Evolutionary conservation across 2,329 filamentous ascomycete species (phyloP).

Genomic region (Phoma sp.): DNA sequence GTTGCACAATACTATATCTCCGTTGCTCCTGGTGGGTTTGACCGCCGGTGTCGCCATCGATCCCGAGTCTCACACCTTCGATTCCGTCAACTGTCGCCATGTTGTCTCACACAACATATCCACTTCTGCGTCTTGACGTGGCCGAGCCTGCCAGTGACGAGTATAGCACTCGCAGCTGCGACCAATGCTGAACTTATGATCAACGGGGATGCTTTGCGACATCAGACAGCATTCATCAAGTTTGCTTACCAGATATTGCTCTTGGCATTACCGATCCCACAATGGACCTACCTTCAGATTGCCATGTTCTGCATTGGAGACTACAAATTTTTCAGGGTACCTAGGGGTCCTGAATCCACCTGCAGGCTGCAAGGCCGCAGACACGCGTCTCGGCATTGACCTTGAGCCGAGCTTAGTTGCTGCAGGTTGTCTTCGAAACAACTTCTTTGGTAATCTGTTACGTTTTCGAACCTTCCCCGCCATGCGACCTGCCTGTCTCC

Average conservation of each 20-base stretch:
- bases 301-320: constrained; percentile 20
- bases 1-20: constrained; percentile 17
- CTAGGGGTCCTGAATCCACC: constrained; percentile 10
- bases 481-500: constrained; percentile 34
- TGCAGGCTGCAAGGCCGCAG: constrained; percentile 13
- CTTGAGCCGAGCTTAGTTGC: constrained; percentile 27
- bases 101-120: constrained; percentile 10
- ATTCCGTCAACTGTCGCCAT: constrained; percentile 31
- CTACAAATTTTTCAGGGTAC: constrained; percentile 28
- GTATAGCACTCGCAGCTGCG: background rate
- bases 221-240: background rate
- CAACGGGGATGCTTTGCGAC: background rate
- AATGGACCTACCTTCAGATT: background rate
- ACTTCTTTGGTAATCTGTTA: constrained; percentile 42
- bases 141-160: background rate
- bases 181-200: background rate
- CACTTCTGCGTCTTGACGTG: constrained; percentile 6
- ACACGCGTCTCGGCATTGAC: constrained; percentile 27
- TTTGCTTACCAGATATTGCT: background rate
- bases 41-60: constrained; percentile 27
- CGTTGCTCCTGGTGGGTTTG: constrained; percentile 20
- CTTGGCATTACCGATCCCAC: background rate
- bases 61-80: constrained; percentile 29
- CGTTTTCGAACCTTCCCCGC: constrained; percentile 47
- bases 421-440: constrained; percentile 26